Evolutionary conservation across 805 yeast species (phyloP), one percentile per base, ranked within the genome.

Genomic region (Cyberlindnera nakhonratchasimensis): DNA sequence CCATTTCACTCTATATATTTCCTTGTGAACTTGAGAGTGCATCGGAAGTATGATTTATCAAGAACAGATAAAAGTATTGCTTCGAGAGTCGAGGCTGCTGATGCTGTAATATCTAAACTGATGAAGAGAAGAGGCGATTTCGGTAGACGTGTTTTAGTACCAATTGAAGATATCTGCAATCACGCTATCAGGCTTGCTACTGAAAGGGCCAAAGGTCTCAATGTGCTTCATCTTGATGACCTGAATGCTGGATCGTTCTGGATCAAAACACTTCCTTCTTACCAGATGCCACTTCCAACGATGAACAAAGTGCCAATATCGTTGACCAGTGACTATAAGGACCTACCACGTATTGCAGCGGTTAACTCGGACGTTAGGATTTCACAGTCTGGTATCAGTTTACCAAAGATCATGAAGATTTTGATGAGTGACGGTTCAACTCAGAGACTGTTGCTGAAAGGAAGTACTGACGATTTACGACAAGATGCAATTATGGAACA

Each of bases 401-500:
- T 80, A 46, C 99, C 99, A 0, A 91, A 91, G 57, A 83, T 95
- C 38, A 69, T 82, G 39, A 72, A 65, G 1, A 65, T 86, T 39
- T 39, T 35, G 0, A 62, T 81, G 13, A 70, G 80, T 0, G 74
- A 79, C 54, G 98, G 98, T 0, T 48, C 61, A 0, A 54, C 43
- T 0, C 82, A 77, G 45, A 77, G 70, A 42, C 72, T 83, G 57
- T 66, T 93, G 16, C 65, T 90, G 50, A 93, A 93, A 58, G 87
- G 87, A 20, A 89, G 95, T 6, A 74, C 86, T 9, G 99, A 93
- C 64, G 99, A 93, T 63, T 66, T 93, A 39, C 69, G 98, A 39
- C 99, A 95, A 63, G 99, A 93, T 64, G 86, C 96, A 0, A 87
- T 93, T 43, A 95, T 93, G 99, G 95, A 91, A 60, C 98, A 93